Evolutionary conservation across 345 rosid genomes (phyloP), one percentile per base, ranked within the genome.

Genomic region (Eucalyptus paniculata): DNA sequence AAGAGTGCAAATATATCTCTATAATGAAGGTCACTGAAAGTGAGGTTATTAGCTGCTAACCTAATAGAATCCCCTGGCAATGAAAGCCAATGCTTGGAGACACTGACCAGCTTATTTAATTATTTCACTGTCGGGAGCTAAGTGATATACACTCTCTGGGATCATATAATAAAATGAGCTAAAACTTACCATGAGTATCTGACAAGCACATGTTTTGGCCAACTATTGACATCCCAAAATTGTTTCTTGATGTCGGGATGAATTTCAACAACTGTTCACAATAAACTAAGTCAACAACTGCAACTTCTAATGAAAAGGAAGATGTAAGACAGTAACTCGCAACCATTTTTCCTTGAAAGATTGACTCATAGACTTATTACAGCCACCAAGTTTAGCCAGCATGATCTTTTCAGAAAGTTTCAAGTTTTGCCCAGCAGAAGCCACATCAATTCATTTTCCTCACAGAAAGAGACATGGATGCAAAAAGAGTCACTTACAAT

Each of bases 171-270:
- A 37, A 56, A 51, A 23, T 86, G n/a, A 28, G n/a, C 12, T 49
- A 40, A 51, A 89, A 92, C 92, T 90, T 87, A 97, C 99, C 99
- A 98, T 86, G 96, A 95, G 93, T 97, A 97, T 95, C 99, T 94
- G 83, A 95, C 96, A 90, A 97, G 99, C 82, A 98, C 94, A 87
- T 96, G 98, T 90, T 98, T 98, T 60, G 99, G 99, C 99, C 99
- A 97, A 89, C 91, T 95, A 88, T 98, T 90, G 91, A 96, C 90
- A 92, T 95, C 96, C 99, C 99, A 97, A 90, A 96, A 98, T 62
- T 93, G 94, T 88, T 94, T 92, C 45, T 91, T 93, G 88, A 97
- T 91, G 90, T 96, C 90, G 28, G 97, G 97, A 92, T 98, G 99
- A 90, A 93, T 93, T 91, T 93, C 94, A 80, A 95, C 81, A 94